Conservation (phyloP, 352 stramenopile genomes). For the Globisporangium viniferum region DNA sequence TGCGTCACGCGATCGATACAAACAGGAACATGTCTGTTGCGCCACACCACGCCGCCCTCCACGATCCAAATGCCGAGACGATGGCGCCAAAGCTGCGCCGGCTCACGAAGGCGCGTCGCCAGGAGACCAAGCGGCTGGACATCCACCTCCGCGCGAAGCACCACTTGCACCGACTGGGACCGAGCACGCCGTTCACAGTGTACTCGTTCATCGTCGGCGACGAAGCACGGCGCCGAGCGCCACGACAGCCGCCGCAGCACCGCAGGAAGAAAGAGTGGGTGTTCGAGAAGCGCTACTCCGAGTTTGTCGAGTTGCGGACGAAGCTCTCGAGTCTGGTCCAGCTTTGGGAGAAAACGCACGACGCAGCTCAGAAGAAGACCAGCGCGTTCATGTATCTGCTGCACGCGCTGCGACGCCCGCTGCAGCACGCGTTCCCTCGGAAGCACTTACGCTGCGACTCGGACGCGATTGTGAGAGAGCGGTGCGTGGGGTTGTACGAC, state of each 20-base stretch:
- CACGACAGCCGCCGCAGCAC: background rate
- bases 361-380: background rate
- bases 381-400: background rate
- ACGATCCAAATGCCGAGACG: background rate
- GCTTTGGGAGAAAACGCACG: constrained; percentile 1
- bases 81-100: constrained; percentile 3
- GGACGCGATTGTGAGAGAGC: constrained; percentile 19
- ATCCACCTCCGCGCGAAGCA: constrained; percentile 40
- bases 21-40: too few relatives aligned
- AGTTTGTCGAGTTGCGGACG: background rate
- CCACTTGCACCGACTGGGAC: constrained; percentile 20
- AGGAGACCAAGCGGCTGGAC: constrained; percentile 48
- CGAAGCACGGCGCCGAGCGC: background rate
- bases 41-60: background rate
- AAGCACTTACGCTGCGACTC: constrained; percentile 21
- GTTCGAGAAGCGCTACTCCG: constrained; percentile 3
- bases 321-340: constrained; percentile 1
- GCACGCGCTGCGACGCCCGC: background rate
- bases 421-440: constrained; percentile 16
- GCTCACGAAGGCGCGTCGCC: constrained; percentile 34
- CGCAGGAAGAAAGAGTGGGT: background rate
- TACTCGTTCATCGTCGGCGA: constrained; percentile 51
- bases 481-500: constrained; percentile 17
- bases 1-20: too few relatives aligned
- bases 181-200: constrained; percentile 19